Evolutionary conservation across 2,329 filamentous ascomycete genomes (phyloP), one percentile per base, ranked within the genome.

Genomic region (Aspergillus latus): DNA sequence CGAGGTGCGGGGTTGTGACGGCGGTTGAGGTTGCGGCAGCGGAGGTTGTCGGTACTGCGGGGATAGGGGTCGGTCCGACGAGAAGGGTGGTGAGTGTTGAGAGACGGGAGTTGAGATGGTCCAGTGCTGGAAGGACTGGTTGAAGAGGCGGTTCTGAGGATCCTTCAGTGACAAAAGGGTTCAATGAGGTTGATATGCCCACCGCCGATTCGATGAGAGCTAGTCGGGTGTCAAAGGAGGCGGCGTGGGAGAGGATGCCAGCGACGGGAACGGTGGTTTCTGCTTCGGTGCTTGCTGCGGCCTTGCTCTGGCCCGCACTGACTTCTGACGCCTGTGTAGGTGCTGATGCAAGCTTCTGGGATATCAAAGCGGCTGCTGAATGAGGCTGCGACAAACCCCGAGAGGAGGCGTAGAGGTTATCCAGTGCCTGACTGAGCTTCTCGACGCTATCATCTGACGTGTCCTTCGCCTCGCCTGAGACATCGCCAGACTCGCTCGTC

Each of bases 201-300:
- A 99, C 82, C 1, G 87, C 84, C 63, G 86, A 86, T 76, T 99
- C 94, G 47, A 99, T 79, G 30, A 88, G 78, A 2, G 88, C 78
- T 16, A 99, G 83, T 4, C 94, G 85, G 30, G 84, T 82, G 69
- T 97, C 93, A 66, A 99, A 97, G 60, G 94, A 89, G 26, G 92
- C 90, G 5, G 90, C 88, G 72, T 92, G 89, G 34, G 87, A 85
- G 36, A 97, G 80, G 28, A 89, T 49, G 74, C 81, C 44, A 78
- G 87, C 32, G 15, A 15, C 37, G 15, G 48, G 37, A 11, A 9
- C 13, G 3, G 71, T 60, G 4, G 68, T 43, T 21, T 63, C 45
- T 44, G 49, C 47, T 39, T 59, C 46, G 15, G 57, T 37, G 1
- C 11, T 52, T 39, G 46, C 28, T 57, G 52, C 11, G 61, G 42